Conservation (phyloP, 345 rosid species). For the Viola odorata region DNA sequence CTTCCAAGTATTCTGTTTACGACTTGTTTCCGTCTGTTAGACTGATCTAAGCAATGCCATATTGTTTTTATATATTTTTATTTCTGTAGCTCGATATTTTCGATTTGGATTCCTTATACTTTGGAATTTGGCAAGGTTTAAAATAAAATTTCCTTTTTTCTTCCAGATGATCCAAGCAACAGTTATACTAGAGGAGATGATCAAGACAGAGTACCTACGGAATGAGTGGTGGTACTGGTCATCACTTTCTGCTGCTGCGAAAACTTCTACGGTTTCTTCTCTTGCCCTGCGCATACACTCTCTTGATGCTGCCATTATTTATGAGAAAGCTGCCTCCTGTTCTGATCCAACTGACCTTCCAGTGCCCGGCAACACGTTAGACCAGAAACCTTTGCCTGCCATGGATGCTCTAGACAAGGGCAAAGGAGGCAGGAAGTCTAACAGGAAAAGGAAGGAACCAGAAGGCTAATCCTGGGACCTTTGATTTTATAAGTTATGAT, state of each 20-base stretch:
- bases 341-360: conserved; percentile 34
- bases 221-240: conserved; percentile 99
- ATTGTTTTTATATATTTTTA: too few species aligned
- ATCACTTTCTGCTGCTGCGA: conserved; percentile 85
- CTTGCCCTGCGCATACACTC: conserved; percentile 76
- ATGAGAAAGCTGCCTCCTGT: conserved; percentile 39
- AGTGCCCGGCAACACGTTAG: conserved; percentile 30
- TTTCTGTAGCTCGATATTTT: too few species aligned
- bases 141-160: neutral
- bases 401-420: conserved; percentile 52
- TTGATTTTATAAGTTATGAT: neutral
- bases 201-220: conserved; percentile 64
- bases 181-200: conserved; percentile 79
- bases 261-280: conserved; percentile 68
- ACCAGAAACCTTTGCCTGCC: conserved; percentile 32
- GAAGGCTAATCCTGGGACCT: conserved; percentile 38
- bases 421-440: conserved; percentile 58
- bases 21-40: too few species aligned
- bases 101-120: too few species aligned
- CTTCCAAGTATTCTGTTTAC: too few species aligned
- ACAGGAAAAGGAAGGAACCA: conserved; percentile 81
- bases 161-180: conserved; percentile 91
- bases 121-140: too few species aligned
- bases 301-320: conserved; percentile 74
- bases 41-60: too few species aligned